Evolutionary conservation across 2,329 filamentous ascomycete genomes (phyloP).

Genomic region (Aureobasidium subglaciale): DNA sequence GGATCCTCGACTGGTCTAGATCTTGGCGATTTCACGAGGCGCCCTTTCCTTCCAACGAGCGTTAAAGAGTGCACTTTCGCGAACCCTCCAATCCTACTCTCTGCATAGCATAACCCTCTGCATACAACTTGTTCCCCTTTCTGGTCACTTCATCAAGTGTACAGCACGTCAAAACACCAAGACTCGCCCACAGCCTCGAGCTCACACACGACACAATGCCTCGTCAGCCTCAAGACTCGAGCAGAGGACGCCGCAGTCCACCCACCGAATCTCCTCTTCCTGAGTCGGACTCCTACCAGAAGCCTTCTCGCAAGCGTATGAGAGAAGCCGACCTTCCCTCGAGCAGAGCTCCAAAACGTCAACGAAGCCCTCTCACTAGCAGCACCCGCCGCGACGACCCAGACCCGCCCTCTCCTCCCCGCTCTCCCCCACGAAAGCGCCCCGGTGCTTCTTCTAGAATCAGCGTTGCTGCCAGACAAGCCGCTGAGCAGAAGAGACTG

Average conservation of each 20-base stretch:
- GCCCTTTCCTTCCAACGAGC: too few relatives aligned
- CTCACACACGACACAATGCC: slow-evolving; percentile 7
- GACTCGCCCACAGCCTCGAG: too few relatives aligned
- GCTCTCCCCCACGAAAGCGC: slow-evolving; percentile 25
- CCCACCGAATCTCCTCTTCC: slow-evolving; percentile 3
- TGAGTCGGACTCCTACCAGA: slow-evolving; percentile 5
- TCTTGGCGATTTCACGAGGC: background rate
- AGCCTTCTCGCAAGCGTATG: slow-evolving; percentile 16
- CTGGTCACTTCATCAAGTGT: too few relatives aligned
- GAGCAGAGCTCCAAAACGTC: slow-evolving; percentile 14
- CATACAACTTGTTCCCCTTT: too few relatives aligned
- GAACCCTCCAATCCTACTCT: too few relatives aligned
- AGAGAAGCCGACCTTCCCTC: slow-evolving; percentile 15
- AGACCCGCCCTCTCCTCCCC: slow-evolving; percentile 27
- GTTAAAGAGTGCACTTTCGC: too few relatives aligned
- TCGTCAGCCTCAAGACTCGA: slow-evolving; percentile 16
- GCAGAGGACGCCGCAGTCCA: slow-evolving; percentile 15
- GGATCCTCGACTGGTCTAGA: background rate
- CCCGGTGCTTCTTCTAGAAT: slow-evolving; percentile 47
- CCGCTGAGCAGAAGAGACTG: slow-evolving; percentile 49
- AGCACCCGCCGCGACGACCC: slow-evolving; percentile 11
- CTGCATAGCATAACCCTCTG: too few relatives aligned
- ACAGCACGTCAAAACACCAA: too few relatives aligned
- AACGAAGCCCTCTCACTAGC: slow-evolving; percentile 17
- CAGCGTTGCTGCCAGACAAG: slow-evolving; percentile 58